Evolutionary conservation across 257 asterid species (phyloP), one percentile per base, ranked within the genome.

Genomic region (Nicotiana obtusifolia): DNA sequence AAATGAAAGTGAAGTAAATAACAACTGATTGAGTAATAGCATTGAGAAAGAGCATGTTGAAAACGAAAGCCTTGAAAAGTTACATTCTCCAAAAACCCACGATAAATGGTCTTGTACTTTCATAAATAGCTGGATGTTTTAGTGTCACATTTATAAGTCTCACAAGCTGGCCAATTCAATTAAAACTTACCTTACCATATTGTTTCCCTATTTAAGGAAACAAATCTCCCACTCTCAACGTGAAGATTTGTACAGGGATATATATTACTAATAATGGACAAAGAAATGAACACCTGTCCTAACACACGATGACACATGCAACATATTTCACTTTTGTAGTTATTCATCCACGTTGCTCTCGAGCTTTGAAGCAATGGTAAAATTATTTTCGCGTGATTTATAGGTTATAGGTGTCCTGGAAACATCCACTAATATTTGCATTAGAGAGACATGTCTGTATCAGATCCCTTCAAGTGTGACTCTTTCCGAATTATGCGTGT

Each of bases 151-250:
- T 53, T 20, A 47, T 28, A 22, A 47, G 35, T 31, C 57, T 11
- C 19, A 14, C 19, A 52, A 11, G 57, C 57, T 52, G 57, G 19
- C 5, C 19, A 52, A 13, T 15, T 13, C 57, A 3, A 16, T 3
- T 16, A 30, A 2, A 73, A 73, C 24, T 73, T 73, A 14, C 79
- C 79, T 14, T 73, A 73, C 14, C 2, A 47, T 73, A 24, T 14
- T 73, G 79, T 73, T 56, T 15, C 8, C 15, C 79, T 73, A 73
- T 47, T 22, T 47, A 22, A 47, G 79, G 79, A 44, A 73, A 73
- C 41, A 15, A 47, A 73, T 24, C 49, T 13, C 49, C 17, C 1
- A 7, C 7, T 15, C 0, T 52, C 57, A 52, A 13, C 57, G 57
- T 52, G 57, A 24, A 52, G 37, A 73, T 73, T 56, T 73, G 41